Percentiles rank a stretch among this genome's conserved stretches.
These are phyloP conservation scores for Pueraria montana DNA, from an alignment of 306 rosid species.

Conservation along the genomic window DNA sequence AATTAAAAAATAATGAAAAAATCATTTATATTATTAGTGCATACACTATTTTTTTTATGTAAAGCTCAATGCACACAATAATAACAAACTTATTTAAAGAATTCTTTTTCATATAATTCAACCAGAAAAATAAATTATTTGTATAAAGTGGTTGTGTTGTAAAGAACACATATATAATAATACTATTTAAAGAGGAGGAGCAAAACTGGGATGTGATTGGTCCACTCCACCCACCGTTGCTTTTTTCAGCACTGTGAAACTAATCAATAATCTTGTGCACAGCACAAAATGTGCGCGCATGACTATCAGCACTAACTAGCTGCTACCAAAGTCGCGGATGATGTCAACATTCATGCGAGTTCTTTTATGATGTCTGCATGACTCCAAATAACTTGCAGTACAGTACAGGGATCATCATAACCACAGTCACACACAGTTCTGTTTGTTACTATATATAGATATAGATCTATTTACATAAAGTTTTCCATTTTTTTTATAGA, in stretches of 20 bases:
- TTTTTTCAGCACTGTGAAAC: constrained; percentile 17
- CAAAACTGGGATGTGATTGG: constrained; percentile 18
- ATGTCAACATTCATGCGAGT: constrained; percentile 31
- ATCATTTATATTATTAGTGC: too few relatives aligned
- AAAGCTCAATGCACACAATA: neutral
- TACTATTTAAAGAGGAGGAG: neutral
- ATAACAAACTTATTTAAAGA: neutral
- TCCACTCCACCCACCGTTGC: constrained; percentile 25
- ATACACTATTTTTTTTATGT: too few relatives aligned
- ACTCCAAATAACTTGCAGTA: neutral
- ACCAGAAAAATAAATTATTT: neutral
- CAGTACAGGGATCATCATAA: neutral
- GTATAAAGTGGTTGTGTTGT: neutral
- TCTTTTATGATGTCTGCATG: constrained; percentile 16
- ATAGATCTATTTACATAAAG: neutral
- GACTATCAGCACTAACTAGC: constrained; percentile 22
- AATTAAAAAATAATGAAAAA: too few relatives aligned
- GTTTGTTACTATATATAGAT: neutral
- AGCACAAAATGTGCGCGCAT: constrained; percentile 29
- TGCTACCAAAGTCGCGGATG: neutral
- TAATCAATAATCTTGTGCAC: neutral
- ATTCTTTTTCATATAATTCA: neutral
- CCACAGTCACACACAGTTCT: neutral
- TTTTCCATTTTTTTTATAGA: too few relatives aligned
- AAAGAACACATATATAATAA: neutral